phyloP scores from a whole-genome alignment of 305 asterid genomes.

The Fraxinus dipetala region DNA sequence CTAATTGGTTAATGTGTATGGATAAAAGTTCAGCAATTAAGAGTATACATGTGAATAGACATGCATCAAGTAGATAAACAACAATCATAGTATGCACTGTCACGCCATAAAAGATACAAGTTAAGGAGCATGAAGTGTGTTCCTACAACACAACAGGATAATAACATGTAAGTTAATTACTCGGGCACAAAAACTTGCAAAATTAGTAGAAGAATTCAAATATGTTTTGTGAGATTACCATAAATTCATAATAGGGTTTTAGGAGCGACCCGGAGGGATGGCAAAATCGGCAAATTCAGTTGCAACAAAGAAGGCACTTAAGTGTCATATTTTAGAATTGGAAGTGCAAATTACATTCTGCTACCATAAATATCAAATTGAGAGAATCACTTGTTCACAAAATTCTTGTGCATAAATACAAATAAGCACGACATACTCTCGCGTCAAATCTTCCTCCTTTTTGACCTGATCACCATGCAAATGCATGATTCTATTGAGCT shows the following conservation, averaged over 20 bases:
- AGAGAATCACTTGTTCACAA: constrained; percentile 1
- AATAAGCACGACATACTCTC: constrained; percentile 54
- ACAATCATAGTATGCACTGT: constrained; percentile 4
- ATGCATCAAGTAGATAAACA: neutral
- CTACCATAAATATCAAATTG: constrained; percentile 17
- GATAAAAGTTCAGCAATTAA: neutral
- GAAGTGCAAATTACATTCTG: constrained; percentile 8
- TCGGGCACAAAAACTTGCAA: neutral
- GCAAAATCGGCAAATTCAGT: neutral
- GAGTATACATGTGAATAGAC: neutral
- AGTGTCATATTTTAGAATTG: neutral
- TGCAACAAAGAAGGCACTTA: neutral
- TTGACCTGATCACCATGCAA: constrained; percentile 60
- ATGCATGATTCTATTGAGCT: constrained; percentile 59
- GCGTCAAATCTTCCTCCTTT: constrained; percentile 80
- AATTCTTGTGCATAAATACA: constrained; percentile 8
- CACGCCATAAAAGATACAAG: neutral
- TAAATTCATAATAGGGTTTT: neutral
- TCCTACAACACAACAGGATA: constrained; percentile 7
- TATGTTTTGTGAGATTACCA: neutral
- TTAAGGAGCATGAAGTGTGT: neutral
- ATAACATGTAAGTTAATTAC: neutral
- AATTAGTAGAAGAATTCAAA: neutral
- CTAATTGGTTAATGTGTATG: neutral
- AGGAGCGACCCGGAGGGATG: neutral